These are phyloP conservation scores for Chaetomium cochliodes DNA, from an alignment of 495 filamentous ascomycete genomes.

Conservation along the genomic window DNA sequence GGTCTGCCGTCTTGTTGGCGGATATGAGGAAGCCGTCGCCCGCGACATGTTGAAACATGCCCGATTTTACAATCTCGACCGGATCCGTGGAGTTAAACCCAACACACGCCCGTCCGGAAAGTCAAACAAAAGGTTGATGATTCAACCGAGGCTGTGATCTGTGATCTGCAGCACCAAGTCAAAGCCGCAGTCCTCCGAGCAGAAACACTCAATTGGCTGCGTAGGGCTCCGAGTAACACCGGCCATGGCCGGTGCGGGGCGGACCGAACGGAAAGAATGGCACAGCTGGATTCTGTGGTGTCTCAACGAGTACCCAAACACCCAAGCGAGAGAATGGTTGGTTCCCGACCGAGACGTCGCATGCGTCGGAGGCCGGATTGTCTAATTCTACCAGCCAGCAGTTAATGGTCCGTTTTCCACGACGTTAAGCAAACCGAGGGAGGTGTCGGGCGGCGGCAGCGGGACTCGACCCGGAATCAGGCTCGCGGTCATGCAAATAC, in stretches of 20 bases:
- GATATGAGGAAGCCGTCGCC: background rate
- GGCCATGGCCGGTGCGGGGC: constrained; percentile 15
- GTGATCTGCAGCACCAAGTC: constrained; percentile 6
- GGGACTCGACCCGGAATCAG: background rate
- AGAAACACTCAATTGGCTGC: constrained; percentile 9
- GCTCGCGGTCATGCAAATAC: background rate
- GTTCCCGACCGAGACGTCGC: background rate
- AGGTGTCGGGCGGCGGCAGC: background rate
- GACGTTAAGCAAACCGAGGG: background rate
- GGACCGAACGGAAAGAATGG: constrained; percentile 24
- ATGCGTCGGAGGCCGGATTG: background rate
- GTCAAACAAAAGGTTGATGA: constrained; percentile 1
- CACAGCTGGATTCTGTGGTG: constrained; percentile 11
- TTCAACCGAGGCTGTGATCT: constrained; percentile 15
- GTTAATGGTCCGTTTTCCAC: constrained; percentile 10
- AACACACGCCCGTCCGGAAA: background rate
- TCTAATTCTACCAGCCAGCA: background rate
- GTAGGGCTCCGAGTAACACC: constrained; percentile 16
- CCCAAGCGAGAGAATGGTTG: background rate
- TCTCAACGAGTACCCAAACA: background rate
- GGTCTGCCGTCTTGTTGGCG: background rate
- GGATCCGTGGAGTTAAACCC: constrained; percentile 14
- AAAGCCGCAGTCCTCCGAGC: constrained; percentile 10
- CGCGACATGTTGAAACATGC: constrained; percentile 1
- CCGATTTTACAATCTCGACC: constrained; percentile 2